phyloP scores from a whole-genome alignment of 352 stramenopile species.

The Phytophthora capsici region DNA sequence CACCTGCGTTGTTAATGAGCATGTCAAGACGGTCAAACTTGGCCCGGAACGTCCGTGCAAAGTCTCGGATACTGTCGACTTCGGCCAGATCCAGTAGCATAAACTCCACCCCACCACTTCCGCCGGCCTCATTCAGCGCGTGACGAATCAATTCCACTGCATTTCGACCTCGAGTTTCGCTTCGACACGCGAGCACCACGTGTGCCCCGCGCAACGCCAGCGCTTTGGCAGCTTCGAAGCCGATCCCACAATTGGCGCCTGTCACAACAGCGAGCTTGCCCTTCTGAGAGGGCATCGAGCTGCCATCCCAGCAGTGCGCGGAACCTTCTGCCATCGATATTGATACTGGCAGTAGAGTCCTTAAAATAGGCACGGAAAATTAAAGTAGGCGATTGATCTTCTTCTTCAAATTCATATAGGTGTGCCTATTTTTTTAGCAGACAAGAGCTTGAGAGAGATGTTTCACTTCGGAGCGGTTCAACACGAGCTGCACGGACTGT shows the following conservation, averaged over 20 bases:
- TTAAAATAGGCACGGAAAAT: too few relatives aligned
- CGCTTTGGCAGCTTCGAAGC: constrained; percentile 68
- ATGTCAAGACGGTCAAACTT: constrained; percentile 57
- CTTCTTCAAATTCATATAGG: constrained; percentile 20
- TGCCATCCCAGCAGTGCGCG: constrained; percentile 30
- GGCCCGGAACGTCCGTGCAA: constrained; percentile 43
- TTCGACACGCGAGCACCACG: constrained; percentile 83
- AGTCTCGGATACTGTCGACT: constrained; percentile 51
- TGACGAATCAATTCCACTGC: constrained; percentile 37
- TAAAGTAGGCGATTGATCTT: too few relatives aligned
- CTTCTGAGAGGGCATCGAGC: constrained; percentile 38
- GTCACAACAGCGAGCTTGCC: constrained; percentile 85
- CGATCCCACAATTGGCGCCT: constrained; percentile 84
- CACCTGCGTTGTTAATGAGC: constrained; percentile 76
- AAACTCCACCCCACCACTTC: constrained; percentile 40
- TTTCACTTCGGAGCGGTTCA: constrained; percentile 57
- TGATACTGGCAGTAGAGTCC: too few relatives aligned
- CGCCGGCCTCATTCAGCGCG: constrained; percentile 3
- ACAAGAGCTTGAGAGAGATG: constrained; percentile 51
- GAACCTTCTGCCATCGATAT: too few relatives aligned
- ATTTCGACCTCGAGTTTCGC: constrained; percentile 30
- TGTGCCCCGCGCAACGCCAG: constrained; percentile 63
- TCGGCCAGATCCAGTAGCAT: constrained; percentile 59
- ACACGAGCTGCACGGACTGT: constrained; percentile 44
- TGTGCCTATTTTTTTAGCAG: constrained; percentile 36